Base-by-base conservation (phyloP, 208 protist genomes). In the Acanthamoeba triangularis region DNA sequence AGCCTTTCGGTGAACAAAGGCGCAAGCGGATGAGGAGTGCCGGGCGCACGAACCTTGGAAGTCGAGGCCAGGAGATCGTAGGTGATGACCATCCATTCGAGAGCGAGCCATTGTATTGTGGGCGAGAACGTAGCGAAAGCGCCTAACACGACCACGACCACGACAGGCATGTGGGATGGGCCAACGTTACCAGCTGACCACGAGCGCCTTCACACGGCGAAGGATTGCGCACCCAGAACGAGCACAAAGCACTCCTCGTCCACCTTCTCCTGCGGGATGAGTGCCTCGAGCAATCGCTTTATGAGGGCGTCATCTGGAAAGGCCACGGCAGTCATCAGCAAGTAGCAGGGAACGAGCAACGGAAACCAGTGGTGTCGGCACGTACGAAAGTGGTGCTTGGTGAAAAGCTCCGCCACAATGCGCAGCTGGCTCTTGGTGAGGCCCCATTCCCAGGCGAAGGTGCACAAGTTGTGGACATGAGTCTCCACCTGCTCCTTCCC, bases 221-320 rank as follows among this genome's bases (percentile, higher is more conserved):
- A 54, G 35, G 37, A 41, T 7, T 11, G 20, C 49, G 8, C 10
- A 67, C 82, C 47, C 6, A 59, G 30, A 35, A 90, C 11, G 49
- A 90, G 52, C 47, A 90, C 54, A 35, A 67, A 59, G 47, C 54
- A 59, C n/a, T 90, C 82, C 33, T 90, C 82, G 25, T 90, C 52
- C 11, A 65, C 82, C 23, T 90, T 25, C 37, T 63, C 49, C n/a
- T 65, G n/a, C 65, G 82, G 74, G 30, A 82, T 82, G 74, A 82
- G 74, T 28, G 74, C 33, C 25, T 82, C 74, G 25, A 67, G 28
- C 41, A 47, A 8, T 6, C 52, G 28, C 49, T 90, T 65, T 20
- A 33, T 49, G 6, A 59, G 8, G 11, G 28, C 23, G 23, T 59
- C 54, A 23, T 11, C 82, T 59, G 82, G 14, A 30, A 18, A 33